phyloP scores from a whole-genome alignment of 495 filamentous ascomycete species.

The Aspergillus biplanus region DNA sequence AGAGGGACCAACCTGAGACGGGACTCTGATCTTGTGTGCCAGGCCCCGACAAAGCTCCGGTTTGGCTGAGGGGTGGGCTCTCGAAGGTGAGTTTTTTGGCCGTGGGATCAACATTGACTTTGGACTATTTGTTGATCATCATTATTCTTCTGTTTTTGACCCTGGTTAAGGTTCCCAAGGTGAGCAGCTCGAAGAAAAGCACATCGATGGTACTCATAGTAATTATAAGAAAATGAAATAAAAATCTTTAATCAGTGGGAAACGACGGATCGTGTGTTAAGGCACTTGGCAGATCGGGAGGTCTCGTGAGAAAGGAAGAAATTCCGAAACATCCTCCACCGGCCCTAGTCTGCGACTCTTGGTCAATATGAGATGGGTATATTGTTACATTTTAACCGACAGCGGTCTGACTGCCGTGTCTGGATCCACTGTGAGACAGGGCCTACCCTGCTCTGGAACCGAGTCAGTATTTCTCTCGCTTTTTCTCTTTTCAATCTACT shows the following conservation, averaged over 20 bases:
- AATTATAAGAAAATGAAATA: neutral
- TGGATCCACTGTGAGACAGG: too few relatives aligned
- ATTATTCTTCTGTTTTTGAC: neutral
- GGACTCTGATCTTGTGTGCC: neutral
- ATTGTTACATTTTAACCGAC: too few relatives aligned
- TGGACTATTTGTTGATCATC: neutral
- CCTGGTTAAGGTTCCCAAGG: too few relatives aligned
- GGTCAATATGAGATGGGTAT: too few relatives aligned
- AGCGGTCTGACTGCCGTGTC: too few relatives aligned
- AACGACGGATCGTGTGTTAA: neutral
- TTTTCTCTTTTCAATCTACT: slow-evolving; percentile 13
- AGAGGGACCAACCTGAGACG: slow-evolving; percentile 5
- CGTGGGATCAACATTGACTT: neutral
- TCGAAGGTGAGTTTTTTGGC: neutral
- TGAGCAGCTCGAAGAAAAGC: too few relatives aligned
- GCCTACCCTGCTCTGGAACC: too few relatives aligned
- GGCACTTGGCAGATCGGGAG: neutral
- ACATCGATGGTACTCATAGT: too few relatives aligned
- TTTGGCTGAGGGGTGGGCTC: neutral
- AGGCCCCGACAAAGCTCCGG: neutral
- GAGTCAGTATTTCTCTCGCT: neutral
- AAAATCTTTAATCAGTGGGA: neutral
- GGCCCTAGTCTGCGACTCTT: too few relatives aligned
- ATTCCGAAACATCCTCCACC: neutral
- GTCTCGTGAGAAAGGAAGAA: neutral